Base-by-base conservation (phyloP, 2,329 filamentous ascomycete species). In the Aspergillus amoenus region DNA sequence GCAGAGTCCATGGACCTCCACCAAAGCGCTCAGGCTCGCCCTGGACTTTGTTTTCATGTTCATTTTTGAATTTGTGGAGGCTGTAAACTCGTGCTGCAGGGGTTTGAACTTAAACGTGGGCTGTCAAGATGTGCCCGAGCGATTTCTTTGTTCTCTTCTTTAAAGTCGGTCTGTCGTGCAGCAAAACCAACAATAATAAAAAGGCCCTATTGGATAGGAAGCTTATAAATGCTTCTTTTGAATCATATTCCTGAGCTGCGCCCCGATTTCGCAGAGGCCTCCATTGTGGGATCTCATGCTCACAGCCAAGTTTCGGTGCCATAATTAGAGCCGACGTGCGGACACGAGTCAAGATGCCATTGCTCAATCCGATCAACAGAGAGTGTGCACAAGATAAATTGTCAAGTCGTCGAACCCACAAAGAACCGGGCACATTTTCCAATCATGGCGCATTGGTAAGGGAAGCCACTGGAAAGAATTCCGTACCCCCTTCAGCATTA, bases 91-190 rank as follows among this genome's bases (percentile, higher is more conserved):
- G 18, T 34, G 18, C 15, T 47, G 52, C 52, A 55, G 44, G 44
- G 37, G 44, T 17, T 45, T 49, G 52, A 55, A 24, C 52, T 30
- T 37, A 42, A 54, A 47, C n/a, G 9, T 21, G 22, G 34, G 22
- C 12, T 32, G 39, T 32, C 21, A 39, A 18, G 7, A 12, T 22
- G 44, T 44, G 27, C 22, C 44, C 44, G 18, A 9, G 44, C 15
- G 27, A 30, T 42, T 55, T 49, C 52, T 55, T 55, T 55, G 52
- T 55, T 39, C 52, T 37, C 44, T 49, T 18, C 39, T 18, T 46
- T 34, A 9, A 9, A 41, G 44, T 30, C 44, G 22, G 44, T 49
- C 34, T 41, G 30, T 55, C 34, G 12, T 53, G 51, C 43, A 30
- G 30, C 17, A 12, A 41, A 46, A n/a, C 51, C 42, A 46, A 30